Percentiles rank a stretch among this genome's conserved stretches.
Conservation (phyloP, 2,329 filamentous ascomycete species). For the Colletotrichum tropicicola region DNA sequence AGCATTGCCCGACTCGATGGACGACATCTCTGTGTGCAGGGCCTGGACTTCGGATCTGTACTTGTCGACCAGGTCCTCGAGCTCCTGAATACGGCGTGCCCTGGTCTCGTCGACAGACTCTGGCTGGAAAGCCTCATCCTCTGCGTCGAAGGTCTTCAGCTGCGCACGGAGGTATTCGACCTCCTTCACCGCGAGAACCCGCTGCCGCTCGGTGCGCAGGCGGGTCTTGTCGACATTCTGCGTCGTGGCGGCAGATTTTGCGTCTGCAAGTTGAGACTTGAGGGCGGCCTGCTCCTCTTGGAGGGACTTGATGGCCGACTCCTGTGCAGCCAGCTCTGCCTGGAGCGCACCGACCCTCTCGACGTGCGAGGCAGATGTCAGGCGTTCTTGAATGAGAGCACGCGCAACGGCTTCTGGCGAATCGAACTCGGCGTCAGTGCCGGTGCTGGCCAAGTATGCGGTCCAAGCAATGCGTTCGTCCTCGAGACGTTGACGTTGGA, state of each 20-base stretch:
- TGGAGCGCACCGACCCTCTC: conserved; percentile 83
- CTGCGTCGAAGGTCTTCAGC: conserved; percentile 85
- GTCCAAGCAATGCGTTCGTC: conserved; percentile 91
- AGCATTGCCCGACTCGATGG: conserved; percentile 59
- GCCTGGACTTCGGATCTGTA: conserved; percentile 84
- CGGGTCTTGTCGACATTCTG: conserved; percentile 72
- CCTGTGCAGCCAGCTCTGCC: conserved; percentile 80
- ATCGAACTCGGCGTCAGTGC: conserved; percentile 77
- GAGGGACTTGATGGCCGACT: conserved; percentile 76
- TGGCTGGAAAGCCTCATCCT: conserved; percentile 87
- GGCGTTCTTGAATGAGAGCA: conserved; percentile 82
- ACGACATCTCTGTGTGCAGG: conserved; percentile 78
- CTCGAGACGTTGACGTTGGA: conserved; percentile 87
- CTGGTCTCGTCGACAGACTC: conserved; percentile 82
- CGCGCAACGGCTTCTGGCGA: conserved; percentile 88
- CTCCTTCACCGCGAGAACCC: conserved; percentile 86
- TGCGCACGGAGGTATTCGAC: conserved; percentile 94
- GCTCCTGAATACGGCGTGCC: conserved; percentile 76
- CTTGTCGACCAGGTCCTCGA: conserved; percentile 86
- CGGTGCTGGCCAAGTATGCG: conserved; percentile 77
- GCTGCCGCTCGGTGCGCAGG: conserved; percentile 84
- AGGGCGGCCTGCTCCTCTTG: conserved; percentile 75
- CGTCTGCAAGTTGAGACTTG: conserved; percentile 74
- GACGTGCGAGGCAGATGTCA: conserved; percentile 81
- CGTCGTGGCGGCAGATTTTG: conserved; percentile 59